phyloP scores from a whole-genome alignment of 371 early-diverging fungal genomes.

The Zychaea mexicana region DNA sequence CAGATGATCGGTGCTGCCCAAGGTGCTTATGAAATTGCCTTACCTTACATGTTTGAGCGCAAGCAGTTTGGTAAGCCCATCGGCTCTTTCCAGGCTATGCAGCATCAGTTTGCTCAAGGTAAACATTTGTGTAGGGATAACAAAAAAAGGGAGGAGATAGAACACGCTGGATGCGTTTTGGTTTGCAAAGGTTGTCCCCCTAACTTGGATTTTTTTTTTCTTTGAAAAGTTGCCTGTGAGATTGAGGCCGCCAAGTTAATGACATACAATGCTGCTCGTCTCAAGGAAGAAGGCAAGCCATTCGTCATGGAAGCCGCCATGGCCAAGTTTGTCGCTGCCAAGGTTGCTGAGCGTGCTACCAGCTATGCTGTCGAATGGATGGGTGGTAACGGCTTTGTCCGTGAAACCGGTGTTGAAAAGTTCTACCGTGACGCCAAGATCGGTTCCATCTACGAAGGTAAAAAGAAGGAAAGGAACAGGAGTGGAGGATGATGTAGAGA shows the following conservation, averaged over 20 bases:
- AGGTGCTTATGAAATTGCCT: slow-evolving; percentile 88
- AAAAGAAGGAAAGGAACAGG: neutral
- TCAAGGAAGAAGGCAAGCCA: slow-evolving; percentile 90
- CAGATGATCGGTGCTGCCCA: slow-evolving; percentile 98
- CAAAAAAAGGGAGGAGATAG: neutral
- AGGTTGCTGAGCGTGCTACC: slow-evolving; percentile 92
- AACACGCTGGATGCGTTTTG: no score
- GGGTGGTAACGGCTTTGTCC: slow-evolving; percentile 97
- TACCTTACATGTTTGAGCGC: slow-evolving; percentile 94
- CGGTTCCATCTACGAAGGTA: slow-evolving; percentile 81
- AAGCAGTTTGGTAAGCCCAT: slow-evolving; percentile 92
- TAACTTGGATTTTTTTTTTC: neutral
- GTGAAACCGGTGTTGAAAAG: slow-evolving; percentile 83
- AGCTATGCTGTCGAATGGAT: slow-evolving; percentile 96
- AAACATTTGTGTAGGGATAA: neutral
- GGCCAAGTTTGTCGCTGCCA: slow-evolving; percentile 95
- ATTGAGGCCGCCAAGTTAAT: slow-evolving; percentile 95
- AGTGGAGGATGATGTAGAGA: slow-evolving; percentile 44
- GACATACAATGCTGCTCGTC: slow-evolving; percentile 96
- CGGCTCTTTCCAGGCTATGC: slow-evolving; percentile 96
- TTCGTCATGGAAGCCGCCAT: slow-evolving; percentile 97
- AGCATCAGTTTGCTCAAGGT: slow-evolving; percentile 94
- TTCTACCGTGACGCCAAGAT: slow-evolving; percentile 98
- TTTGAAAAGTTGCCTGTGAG: slow-evolving; percentile 78
- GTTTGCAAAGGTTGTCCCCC: no score